Percentiles rank a stretch among this genome's conserved stretches.
These are phyloP conservation scores for Didymella exigua DNA, from an alignment of 2,329 filamentous ascomycete species.

Conservation along the genomic window DNA sequence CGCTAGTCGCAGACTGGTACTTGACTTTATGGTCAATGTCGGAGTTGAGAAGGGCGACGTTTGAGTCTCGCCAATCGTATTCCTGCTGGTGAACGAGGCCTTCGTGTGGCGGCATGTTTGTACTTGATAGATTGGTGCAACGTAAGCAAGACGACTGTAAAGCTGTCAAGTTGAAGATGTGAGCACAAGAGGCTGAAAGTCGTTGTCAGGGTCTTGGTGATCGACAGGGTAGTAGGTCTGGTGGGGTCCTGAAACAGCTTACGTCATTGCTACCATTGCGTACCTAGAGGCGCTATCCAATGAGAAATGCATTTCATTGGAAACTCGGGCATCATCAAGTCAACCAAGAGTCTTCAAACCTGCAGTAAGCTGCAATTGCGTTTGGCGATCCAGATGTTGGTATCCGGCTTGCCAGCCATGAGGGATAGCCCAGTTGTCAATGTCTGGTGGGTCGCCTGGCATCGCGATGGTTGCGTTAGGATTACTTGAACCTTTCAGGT, in stretches of 20 bases:
- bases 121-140: not conserved
- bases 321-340: no score
- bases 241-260: constrained; percentile 13
- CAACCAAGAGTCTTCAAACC: no score
- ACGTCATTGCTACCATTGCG: constrained; percentile 1
- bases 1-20: constrained; percentile 67
- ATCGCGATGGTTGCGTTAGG: no score
- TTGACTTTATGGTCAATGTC: constrained; percentile 71
- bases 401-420: no score
- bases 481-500: no score
- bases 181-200: not conserved
- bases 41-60: constrained; percentile 68
- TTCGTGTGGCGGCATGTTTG: constrained; percentile 61
- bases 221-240: not conserved
- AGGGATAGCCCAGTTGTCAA: no score
- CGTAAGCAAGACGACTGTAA: not conserved
- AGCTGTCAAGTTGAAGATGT: not conserved
- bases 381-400: no score
- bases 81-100: constrained; percentile 67
- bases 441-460: no score
- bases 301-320: not conserved
- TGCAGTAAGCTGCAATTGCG: no score
- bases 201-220: not conserved
- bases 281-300: not conserved
- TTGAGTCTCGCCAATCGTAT: constrained; percentile 71